Conservation (phyloP, 495 filamentous ascomycete genomes). For the Hypoxylon fragiforme region DNA sequence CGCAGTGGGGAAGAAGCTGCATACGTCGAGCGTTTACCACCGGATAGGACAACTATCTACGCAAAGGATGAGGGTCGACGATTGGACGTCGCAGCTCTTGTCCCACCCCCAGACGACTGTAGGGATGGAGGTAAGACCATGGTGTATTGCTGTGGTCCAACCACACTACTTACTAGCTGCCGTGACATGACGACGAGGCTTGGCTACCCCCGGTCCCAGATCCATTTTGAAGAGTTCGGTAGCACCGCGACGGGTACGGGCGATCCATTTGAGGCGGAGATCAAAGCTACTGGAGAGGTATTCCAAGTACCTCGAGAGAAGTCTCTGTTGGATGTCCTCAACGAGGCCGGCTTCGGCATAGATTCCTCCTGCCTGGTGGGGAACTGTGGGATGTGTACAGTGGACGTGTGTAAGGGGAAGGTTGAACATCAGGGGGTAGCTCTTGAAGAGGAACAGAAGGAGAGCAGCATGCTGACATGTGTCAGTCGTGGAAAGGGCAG, state of each 20-base stretch:
- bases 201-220: conserved; percentile 30
- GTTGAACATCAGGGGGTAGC: conserved; percentile 50
- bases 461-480: conserved; percentile 43
- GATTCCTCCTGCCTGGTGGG: conserved; percentile 51
- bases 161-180: conserved; percentile 27
- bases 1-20: conserved; percentile 41
- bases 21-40: conserved; percentile 34
- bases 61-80: conserved; percentile 29
- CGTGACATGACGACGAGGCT: conserved; percentile 22
- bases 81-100: conserved; percentile 13
- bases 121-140: conserved; percentile 5
- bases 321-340: conserved; percentile 46
- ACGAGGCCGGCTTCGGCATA: conserved; percentile 47
- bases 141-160: conserved; percentile 36
- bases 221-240: conserved; percentile 37
- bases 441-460: conserved; percentile 43
- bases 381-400: conserved; percentile 52
- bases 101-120: conserved; percentile 20
- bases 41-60: conserved; percentile 24
- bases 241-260: conserved; percentile 30
- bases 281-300: conserved; percentile 33
- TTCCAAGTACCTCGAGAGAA: conserved; percentile 42
- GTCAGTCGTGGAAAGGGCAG: conserved; percentile 44
- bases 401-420: conserved; percentile 45
- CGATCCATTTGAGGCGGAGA: conserved; percentile 37